Conservation (phyloP, 192 early-diverging fungal genomes). For the Phycomyces blakesleeanus region DNA sequence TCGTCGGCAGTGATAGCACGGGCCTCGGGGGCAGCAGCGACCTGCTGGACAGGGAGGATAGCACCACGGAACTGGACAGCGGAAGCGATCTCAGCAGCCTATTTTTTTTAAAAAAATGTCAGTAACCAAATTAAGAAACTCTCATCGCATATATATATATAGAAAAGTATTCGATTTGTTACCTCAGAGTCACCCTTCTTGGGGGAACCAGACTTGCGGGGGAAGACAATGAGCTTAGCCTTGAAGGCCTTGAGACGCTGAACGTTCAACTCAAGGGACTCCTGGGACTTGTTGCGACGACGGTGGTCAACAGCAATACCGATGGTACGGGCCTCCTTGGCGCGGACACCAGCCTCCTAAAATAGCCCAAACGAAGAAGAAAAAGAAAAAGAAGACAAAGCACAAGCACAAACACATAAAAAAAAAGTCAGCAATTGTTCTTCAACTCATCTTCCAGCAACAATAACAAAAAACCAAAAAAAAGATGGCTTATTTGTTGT, state of each 20-base stretch:
- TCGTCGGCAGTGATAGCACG: conserved; percentile 56
- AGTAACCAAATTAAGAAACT: too few relatives aligned
- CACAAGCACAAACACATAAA: too few relatives aligned
- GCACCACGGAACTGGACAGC: conserved; percentile 65
- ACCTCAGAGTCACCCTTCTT: conserved; percentile 72
- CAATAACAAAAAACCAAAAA: too few relatives aligned
- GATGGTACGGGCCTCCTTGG: conserved; percentile 91
- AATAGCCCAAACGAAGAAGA: too few relatives aligned
- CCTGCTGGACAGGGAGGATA: conserved; percentile 68
- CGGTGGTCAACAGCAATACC: conserved; percentile 98
- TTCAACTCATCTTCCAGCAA: too few relatives aligned
- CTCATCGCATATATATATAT: too few relatives aligned
- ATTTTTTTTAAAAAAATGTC: neutral
- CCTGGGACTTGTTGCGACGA: conserved; percentile 92
- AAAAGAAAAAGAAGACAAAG: too few relatives aligned
- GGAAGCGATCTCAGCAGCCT: conserved; percentile 47
- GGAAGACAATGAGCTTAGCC: conserved; percentile 95
- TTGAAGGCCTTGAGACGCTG: conserved; percentile 93
- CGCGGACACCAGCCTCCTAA: conserved; percentile 85
- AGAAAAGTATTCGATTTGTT: too few relatives aligned
- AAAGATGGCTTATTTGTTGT: too few relatives aligned
- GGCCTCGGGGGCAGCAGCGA: conserved; percentile 42
- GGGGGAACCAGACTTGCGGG: conserved; percentile 87
- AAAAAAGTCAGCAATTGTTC: too few relatives aligned
- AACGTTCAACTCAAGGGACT: conserved; percentile 90